phyloP scores from a whole-genome alignment of 352 stramenopile species.

The Globisporangium perplexum region DNA sequence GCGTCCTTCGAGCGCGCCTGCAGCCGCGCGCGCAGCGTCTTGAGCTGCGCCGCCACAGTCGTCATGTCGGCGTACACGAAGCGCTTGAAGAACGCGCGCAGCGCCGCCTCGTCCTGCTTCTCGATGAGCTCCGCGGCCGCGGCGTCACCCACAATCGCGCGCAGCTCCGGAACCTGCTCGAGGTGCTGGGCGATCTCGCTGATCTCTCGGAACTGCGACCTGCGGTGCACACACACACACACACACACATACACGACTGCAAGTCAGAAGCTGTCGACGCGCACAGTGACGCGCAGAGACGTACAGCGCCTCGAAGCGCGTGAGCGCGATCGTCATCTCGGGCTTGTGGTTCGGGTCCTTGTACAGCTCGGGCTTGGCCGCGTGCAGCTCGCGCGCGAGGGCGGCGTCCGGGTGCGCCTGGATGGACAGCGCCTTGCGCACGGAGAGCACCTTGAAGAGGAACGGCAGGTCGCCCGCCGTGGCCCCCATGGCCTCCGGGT shows the following conservation, averaged over 20 bases:
- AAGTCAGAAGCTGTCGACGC: background rate
- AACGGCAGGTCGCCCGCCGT: constrained; percentile 88
- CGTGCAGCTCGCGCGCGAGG: constrained; percentile 76
- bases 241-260: background rate
- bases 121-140: constrained; percentile 30
- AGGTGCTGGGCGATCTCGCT: constrained; percentile 83
- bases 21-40: constrained; percentile 73
- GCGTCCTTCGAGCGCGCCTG: constrained; percentile 7
- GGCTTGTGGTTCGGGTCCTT: constrained; percentile 99
- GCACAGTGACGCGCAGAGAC: constrained; percentile 7
- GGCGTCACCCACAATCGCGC: constrained; percentile 28
- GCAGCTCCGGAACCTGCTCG: constrained; percentile 79
- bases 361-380: constrained; percentile 90
- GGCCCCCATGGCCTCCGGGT: constrained; percentile 31
- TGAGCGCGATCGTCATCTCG: constrained; percentile 99
- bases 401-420: constrained; percentile 89
- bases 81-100: constrained; percentile 69
- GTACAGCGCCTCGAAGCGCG: constrained; percentile 92
- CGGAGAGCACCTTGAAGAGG: constrained; percentile 98
- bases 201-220: constrained; percentile 88
- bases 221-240: too few relatives aligned
- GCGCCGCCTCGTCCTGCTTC: constrained; percentile 28
- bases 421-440: constrained; percentile 97
- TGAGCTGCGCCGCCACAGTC: constrained; percentile 66
- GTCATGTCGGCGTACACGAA: constrained; percentile 76